Evolutionary conservation across 139 green algal species (phyloP).

Genomic region (Tetraselmis striata): DNA sequence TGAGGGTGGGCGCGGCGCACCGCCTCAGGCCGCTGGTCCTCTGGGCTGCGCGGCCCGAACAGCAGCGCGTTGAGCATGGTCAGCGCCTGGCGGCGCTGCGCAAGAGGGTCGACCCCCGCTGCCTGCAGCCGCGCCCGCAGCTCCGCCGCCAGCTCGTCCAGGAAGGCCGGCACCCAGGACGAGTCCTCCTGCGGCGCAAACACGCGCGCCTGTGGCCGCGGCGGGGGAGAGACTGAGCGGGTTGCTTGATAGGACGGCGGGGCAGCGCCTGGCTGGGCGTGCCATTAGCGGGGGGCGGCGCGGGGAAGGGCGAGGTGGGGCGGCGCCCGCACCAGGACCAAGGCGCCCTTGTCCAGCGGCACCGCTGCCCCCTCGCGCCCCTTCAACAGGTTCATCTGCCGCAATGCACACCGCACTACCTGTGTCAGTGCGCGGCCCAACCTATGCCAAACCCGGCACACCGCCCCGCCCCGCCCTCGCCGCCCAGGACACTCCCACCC

Average conservation of each 20-base stretch:
- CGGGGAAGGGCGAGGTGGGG: too few relatives aligned
- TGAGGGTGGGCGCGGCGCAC: not conserved
- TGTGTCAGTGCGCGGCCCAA: too few relatives aligned
- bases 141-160: slow-evolving; percentile 22
- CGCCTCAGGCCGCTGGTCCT: not conserved
- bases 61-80: slow-evolving; percentile 30
- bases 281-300: too few relatives aligned
- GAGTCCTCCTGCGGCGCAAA: not conserved
- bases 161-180: not conserved
- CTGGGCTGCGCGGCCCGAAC: slow-evolving; percentile 18
- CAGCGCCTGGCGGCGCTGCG: slow-evolving; percentile 14
- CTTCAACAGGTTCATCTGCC: not conserved
- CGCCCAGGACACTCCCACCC: too few relatives aligned
- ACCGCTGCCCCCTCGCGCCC: not conserved
- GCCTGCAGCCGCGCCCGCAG: slow-evolving; percentile 17
- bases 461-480: too few relatives aligned
- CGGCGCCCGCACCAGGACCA: not conserved
- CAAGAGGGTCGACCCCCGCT: not conserved
- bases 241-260: too few relatives aligned
- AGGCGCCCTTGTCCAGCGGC: not conserved
- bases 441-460: too few relatives aligned
- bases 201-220: not conserved
- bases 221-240: too few relatives aligned
- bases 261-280: too few relatives aligned
- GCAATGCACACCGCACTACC: too few relatives aligned